Conservation (phyloP, 139 green algal species). For the Edaphochlamys debaryana region DNA sequence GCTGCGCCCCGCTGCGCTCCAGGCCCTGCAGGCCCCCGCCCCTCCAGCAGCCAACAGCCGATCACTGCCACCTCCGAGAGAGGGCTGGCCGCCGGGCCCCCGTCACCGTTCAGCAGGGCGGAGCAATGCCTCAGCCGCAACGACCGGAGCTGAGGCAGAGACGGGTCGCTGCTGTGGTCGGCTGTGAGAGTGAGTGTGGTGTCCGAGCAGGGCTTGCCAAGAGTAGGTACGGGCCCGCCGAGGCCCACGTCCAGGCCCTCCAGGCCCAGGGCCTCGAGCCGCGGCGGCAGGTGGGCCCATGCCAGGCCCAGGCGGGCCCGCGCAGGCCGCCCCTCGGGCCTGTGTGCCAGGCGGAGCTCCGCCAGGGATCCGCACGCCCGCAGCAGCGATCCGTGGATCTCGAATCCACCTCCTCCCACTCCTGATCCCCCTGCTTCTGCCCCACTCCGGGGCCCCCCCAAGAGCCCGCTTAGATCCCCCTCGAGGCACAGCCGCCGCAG, state of each 20-base stretch:
- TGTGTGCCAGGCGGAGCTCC: conserved; percentile 25
- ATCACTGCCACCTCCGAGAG: conserved; percentile 6
- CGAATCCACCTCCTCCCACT: too few relatives aligned
- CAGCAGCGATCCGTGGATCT: too few relatives aligned
- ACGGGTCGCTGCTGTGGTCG: background rate
- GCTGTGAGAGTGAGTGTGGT: too few relatives aligned
- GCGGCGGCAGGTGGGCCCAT: background rate
- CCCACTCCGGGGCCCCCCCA: too few relatives aligned
- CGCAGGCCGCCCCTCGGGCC: conserved; percentile 8
- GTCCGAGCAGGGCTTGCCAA: too few relatives aligned
- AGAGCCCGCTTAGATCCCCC: too few relatives aligned
- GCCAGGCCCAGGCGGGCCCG: background rate
- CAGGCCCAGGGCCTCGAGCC: background rate
- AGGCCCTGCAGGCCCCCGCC: background rate
- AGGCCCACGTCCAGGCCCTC: background rate
- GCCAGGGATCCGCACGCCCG: background rate
- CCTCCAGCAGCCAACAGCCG: conserved; percentile 12
- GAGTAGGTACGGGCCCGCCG: too few relatives aligned
- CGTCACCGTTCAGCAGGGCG: background rate
- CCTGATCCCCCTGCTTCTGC: too few relatives aligned
- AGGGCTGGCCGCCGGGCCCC: too few relatives aligned
- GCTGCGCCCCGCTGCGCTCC: too few relatives aligned
- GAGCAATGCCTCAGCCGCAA: conserved; percentile 24
- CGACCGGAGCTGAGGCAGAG: background rate
- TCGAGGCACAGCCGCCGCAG: background rate